These are phyloP conservation scores for Biscogniauxia marginata DNA, from an alignment of 2,329 filamentous ascomycete species.

Conservation along the genomic window DNA sequence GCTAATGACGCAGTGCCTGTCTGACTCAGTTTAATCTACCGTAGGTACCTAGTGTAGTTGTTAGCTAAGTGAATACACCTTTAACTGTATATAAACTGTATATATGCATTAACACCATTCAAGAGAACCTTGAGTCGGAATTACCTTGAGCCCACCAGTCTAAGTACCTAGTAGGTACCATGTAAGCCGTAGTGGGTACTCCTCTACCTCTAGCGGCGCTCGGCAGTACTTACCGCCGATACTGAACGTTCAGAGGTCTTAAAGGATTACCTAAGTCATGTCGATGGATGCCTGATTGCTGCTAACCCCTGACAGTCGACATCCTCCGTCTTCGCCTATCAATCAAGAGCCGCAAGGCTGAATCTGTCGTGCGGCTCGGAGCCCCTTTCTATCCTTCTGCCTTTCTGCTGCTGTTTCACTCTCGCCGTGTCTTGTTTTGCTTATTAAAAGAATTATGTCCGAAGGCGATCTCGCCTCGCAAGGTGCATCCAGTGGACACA, in stretches of 20 bases:
- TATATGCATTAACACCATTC: too few species aligned
- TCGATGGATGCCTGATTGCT: neutral
- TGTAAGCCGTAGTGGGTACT: too few species aligned
- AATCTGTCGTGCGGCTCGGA: neutral
- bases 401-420: neutral
- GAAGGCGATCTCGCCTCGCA: slow-evolving; percentile 18
- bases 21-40: too few species aligned
- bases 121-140: too few species aligned
- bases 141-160: too few species aligned
- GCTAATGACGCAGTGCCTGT: neutral
- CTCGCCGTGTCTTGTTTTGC: slow-evolving; percentile 1
- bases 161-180: too few species aligned
- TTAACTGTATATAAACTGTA: too few species aligned
- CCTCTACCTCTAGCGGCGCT: too few species aligned
- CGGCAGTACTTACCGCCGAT: neutral
- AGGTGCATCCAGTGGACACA: slow-evolving; percentile 10
- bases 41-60: too few species aligned
- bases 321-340: neutral
- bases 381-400: neutral
- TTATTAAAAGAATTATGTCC: slow-evolving; percentile 16
- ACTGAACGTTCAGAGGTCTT: neutral
- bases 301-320: neutral
- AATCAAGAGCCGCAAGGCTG: slow-evolving; percentile 5
- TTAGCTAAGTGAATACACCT: too few species aligned
- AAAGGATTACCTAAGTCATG: too few species aligned